phyloP scores from a whole-genome alignment of 75 land plant species.

The Pseudotsuga menziesii region DNA sequence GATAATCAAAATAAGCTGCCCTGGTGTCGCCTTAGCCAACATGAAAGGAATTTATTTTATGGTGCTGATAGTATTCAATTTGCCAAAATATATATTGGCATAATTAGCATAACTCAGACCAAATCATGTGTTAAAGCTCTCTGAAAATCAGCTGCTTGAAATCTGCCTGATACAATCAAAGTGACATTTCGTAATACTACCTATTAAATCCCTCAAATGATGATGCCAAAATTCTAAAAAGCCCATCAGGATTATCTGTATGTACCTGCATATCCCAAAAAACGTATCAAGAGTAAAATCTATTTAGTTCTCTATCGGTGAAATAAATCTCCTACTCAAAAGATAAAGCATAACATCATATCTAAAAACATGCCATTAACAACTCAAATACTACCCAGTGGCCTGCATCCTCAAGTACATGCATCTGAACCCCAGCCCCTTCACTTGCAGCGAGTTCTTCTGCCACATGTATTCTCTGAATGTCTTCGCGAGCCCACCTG shows the following conservation, averaged over 20 bases:
- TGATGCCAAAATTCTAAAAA: constrained; percentile 74
- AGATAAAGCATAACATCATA: constrained; percentile 3
- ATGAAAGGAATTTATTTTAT: too few species aligned
- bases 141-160: too few species aligned
- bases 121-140: too few species aligned
- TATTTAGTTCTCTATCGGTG: not conserved
- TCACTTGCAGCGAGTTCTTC: constrained; percentile 72
- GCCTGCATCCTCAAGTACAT: constrained; percentile 96
- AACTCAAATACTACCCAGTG: constrained; percentile 72
- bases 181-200: too few species aligned
- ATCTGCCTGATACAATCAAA: too few species aligned
- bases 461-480: constrained; percentile 82
- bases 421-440: constrained; percentile 96
- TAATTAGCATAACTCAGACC: too few species aligned
- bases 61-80: too few species aligned
- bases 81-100: too few species aligned
- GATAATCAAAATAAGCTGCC: too few species aligned
- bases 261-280: constrained; percentile 60
- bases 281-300: not conserved
- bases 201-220: constrained; percentile 42
- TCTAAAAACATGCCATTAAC: not conserved
- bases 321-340: not conserved
- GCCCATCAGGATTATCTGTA: constrained; percentile 95
- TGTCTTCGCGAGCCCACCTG: constrained; percentile 90
- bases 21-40: too few species aligned